These are phyloP conservation scores for Trichoderma koningii DNA, from an alignment of 2,329 filamentous ascomycete genomes.

Conservation along the genomic window DNA sequence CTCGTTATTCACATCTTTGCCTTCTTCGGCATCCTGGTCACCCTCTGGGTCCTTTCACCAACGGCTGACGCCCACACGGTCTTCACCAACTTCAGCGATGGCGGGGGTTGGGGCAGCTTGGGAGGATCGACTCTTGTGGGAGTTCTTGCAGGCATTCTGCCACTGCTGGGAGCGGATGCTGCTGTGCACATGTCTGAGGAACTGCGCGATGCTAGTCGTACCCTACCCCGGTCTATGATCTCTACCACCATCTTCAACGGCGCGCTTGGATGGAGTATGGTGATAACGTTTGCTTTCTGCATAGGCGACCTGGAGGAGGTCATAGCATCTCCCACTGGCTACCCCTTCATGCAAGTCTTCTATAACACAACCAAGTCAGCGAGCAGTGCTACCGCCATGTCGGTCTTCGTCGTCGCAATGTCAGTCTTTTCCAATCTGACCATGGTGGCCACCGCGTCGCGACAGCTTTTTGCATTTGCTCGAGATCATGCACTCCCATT, in stretches of 20 bases:
- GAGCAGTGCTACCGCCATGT: conserved; percentile 53
- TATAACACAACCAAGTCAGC: conserved; percentile 46
- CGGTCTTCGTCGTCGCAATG: conserved; percentile 50
- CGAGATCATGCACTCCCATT: conserved; percentile 39
- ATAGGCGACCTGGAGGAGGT: conserved; percentile 51
- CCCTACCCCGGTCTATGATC: not conserved
- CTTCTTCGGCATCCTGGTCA: conserved; percentile 40
- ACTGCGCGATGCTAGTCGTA: conserved; percentile 38
- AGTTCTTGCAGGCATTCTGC: conserved; percentile 21
- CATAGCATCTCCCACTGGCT: conserved; percentile 49
- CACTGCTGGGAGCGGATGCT: conserved; percentile 17
- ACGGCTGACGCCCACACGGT: conserved; percentile 4
- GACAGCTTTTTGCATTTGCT: conserved; percentile 58
- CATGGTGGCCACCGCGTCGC: conserved; percentile 59
- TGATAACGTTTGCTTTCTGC: conserved; percentile 58
- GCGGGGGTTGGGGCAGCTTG: conserved; percentile 16
- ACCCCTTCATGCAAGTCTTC: conserved; percentile 63
- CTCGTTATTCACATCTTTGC: conserved; percentile 51
- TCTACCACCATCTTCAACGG: conserved; percentile 53
- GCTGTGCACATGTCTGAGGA: conserved; percentile 19
- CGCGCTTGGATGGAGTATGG: conserved; percentile 55
- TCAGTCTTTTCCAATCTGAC: conserved; percentile 53
- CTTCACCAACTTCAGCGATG: conserved; percentile 21
- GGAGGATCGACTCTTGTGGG: conserved; percentile 23
- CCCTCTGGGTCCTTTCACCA: conserved; percentile 36